phyloP scores from a whole-genome alignment of 2,329 filamentous ascomycete species.

The Pseudogymnoascus sp. region DNA sequence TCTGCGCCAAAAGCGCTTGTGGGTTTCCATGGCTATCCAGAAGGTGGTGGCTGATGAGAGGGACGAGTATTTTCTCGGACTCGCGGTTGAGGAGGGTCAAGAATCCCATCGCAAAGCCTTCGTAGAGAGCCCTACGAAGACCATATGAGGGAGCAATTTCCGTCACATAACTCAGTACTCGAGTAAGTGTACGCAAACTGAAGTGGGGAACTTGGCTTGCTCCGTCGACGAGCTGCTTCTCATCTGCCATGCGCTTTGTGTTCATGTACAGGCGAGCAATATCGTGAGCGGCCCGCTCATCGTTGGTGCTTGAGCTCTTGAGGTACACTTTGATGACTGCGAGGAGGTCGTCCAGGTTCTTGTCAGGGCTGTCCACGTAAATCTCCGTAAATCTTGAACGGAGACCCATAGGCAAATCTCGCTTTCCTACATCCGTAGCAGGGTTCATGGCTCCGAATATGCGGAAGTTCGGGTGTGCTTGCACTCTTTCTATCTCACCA shows the following conservation, averaged over 20 bases:
- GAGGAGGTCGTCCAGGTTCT: slow-evolving; percentile 75
- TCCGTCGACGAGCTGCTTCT: slow-evolving; percentile 84
- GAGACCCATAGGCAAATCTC: slow-evolving; percentile 81
- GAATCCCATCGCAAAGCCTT: slow-evolving; percentile 98
- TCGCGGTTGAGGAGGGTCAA: slow-evolving; percentile 76
- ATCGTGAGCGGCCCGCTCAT: slow-evolving; percentile 68
- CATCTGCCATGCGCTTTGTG: slow-evolving; percentile 71
- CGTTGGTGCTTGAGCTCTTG: slow-evolving; percentile 60
- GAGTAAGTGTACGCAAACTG: slow-evolving; percentile 86
- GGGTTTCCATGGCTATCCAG: slow-evolving; percentile 63
- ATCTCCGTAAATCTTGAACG: slow-evolving; percentile 92
- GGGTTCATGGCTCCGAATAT: slow-evolving; percentile 99
- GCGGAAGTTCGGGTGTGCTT: slow-evolving; percentile 85
- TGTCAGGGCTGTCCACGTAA: slow-evolving; percentile 86
- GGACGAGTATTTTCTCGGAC: slow-evolving; percentile 71
- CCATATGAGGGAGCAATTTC: slow-evolving; percentile 80
- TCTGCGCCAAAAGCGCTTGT: slow-evolving; percentile 67
- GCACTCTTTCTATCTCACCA: slow-evolving; percentile 82
- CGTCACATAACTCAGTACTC: slow-evolving; percentile 79
- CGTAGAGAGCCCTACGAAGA: slow-evolving; percentile 75
- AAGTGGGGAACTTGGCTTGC: slow-evolving; percentile 95
- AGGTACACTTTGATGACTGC: slow-evolving; percentile 86
- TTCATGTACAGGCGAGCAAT: slow-evolving; percentile 82
- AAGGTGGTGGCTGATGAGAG: slow-evolving; percentile 73
- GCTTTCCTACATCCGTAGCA: slow-evolving; percentile 93